Base-by-base conservation (phyloP, 352 stramenopile genomes). In the Discostella stelligera region DNA sequence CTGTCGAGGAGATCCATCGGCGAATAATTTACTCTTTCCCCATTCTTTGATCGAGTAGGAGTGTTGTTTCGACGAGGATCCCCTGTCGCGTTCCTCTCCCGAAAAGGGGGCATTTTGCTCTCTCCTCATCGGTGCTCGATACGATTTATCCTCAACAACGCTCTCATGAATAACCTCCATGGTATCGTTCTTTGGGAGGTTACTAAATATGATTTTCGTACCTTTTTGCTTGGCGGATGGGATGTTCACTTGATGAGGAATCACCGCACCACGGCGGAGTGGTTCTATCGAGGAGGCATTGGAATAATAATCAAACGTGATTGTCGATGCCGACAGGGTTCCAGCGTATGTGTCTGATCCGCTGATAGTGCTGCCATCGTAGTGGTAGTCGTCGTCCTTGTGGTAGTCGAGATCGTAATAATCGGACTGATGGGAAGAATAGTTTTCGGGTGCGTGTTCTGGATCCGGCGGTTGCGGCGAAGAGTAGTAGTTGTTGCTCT, bases 221-320 rank as follows among this genome's bases (percentile, higher is more conserved):
- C 37, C 37, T 23, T 56, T 25, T 30, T 30, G 14, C 20, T 56
- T 25, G 10, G 30, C 32, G 9, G 49, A 56, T 30, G 49, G 49
- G 18, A 56, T 30, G n/a, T 25, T 56, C 49, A 56, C 49, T 27
- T 32, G 18, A 56, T 27, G 49, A n/a, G 49, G 49, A 32, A 56
- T 56, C 13, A 56, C 23, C n/a, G 49, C 49, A 32, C n/a, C 49
- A 56, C n/a, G 20, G 4, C 16, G n/a, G 21, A 7, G 2, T 16
- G 20, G 2, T 16, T 32, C n/a, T n/a, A 16, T 39, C 10, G 59
- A 50, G 6, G 59, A 66, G 18, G 14, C 6, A 20, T 60, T 5
- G 27, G 30, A 44, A 44, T 44, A 8, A 44, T 44, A 30, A 27
- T 53, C 23, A 25, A 66, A 66, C 53, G 59, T 66, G 13, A 66